A percentile compares a stretch with the other conserved stretches of the same genome.
Conservation (phyloP, 306 rosid genomes). For the Cyamopsis tetragonoloba region DNA sequence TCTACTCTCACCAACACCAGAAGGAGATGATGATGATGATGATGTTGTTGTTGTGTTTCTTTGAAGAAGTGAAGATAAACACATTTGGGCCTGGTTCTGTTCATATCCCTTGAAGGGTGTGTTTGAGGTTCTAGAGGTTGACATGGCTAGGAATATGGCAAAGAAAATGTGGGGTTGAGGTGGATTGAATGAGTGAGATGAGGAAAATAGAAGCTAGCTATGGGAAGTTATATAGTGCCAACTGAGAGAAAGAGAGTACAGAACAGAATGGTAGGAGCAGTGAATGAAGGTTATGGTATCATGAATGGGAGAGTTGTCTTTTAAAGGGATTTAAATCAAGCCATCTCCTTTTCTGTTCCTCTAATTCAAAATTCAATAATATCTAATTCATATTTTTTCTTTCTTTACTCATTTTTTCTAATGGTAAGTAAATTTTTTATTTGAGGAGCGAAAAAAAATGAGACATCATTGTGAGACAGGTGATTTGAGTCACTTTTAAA, state of each 20-base stretch:
- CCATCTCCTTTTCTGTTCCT: too few relatives aligned
- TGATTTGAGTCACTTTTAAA: too few relatives aligned
- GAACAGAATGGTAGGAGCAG: constrained; percentile 22
- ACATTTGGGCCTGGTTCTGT: constrained; percentile 47
- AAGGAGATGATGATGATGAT: too few relatives aligned
- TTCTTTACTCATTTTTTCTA: too few relatives aligned
- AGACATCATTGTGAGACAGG: too few relatives aligned
- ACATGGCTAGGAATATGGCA: constrained; percentile 46
- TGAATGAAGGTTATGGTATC: constrained; percentile 19
- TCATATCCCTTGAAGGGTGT: constrained; percentile 47
- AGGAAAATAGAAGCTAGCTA: constrained; percentile 1
- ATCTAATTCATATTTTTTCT: too few relatives aligned
- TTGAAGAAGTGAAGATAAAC: constrained; percentile 58
- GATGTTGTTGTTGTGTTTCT: too few relatives aligned
- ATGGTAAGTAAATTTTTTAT: too few relatives aligned
- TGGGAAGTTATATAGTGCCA: constrained; percentile 13
- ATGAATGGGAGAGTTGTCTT: constrained; percentile 44
- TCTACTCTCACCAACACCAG: constrained; percentile 64
- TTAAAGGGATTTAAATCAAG: too few relatives aligned
- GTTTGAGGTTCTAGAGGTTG: constrained; percentile 64
- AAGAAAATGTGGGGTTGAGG: constrained; percentile 19
- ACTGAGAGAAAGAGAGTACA: constrained; percentile 23
- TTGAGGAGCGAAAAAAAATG: too few relatives aligned
- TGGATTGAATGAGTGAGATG: too few relatives aligned
- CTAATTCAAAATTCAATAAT: too few relatives aligned